A percentile compares a stretch with the other conserved stretches of the same genome.
Conservation (phyloP, 2,329 filamentous ascomycete species). For the Trichoderma atroviride region DNA sequence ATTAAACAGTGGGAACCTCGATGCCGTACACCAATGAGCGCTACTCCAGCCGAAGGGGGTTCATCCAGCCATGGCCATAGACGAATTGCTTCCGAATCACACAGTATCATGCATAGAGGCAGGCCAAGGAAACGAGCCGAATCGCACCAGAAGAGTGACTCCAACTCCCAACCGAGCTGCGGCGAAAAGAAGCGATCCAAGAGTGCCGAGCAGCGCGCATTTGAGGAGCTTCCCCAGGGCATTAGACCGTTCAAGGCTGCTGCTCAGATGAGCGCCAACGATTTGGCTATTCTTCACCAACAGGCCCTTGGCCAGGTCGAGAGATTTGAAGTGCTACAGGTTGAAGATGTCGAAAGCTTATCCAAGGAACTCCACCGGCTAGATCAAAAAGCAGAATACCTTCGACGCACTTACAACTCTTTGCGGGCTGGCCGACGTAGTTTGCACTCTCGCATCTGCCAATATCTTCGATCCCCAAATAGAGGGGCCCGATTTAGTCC, state of each 20-base stretch:
- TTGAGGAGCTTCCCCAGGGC: conserved; percentile 63
- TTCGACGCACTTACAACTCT: conserved; percentile 74
- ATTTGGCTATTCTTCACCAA: conserved; percentile 56
- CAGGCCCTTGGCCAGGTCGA: conserved; percentile 65
- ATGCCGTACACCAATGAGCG: conserved; percentile 11
- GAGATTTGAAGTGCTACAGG: conserved; percentile 65
- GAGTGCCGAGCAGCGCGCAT: conserved; percentile 58
- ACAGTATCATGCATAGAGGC: conserved; percentile 63
- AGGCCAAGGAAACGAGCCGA: conserved; percentile 60
- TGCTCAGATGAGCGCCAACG: conserved; percentile 49
- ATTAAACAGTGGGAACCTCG: conserved; percentile 49
- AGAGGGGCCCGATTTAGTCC: conserved; percentile 71
- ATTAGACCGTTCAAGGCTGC: conserved; percentile 57
- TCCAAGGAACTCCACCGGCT: conserved; percentile 74
- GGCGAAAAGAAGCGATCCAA: conserved; percentile 49
- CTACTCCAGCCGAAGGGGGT: conserved; percentile 15
- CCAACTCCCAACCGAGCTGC: conserved; percentile 41
- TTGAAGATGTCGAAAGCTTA: conserved; percentile 64
- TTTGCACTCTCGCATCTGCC: conserved; percentile 75
- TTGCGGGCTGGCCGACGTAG: conserved; percentile 75
- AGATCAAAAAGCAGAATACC: conserved; percentile 78
- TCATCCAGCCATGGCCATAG: conserved; percentile 46
- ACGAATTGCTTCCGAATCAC: conserved; percentile 59
- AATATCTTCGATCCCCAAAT: conserved; percentile 68
- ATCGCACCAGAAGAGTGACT: conserved; percentile 42